These are phyloP conservation scores for Arxiozyma telluris DNA, from an alignment of 1,139 yeast genomes.

Conservation along the genomic window DNA sequence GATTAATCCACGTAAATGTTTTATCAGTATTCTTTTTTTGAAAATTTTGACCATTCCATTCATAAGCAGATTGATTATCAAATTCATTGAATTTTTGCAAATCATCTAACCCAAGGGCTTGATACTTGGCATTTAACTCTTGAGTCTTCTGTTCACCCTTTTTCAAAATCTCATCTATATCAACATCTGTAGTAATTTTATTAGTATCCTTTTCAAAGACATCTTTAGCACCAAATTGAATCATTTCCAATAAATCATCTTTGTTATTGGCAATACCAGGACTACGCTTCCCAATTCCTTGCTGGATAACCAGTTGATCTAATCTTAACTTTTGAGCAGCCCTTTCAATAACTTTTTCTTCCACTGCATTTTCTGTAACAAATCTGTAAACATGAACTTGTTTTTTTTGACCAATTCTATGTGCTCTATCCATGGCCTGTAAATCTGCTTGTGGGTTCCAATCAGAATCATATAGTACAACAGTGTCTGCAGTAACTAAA, in stretches of 20 bases:
- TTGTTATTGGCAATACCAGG: conserved; percentile 43
- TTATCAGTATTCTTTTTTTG: conserved; percentile 53
- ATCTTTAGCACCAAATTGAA: conserved; percentile 69
- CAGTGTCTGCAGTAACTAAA: conserved; percentile 68
- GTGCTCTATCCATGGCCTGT: conserved; percentile 86
- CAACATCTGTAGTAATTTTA: conserved; percentile 35
- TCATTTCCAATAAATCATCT: conserved; percentile 69
- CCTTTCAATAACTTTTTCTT: conserved; percentile 70
- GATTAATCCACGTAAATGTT: conserved; percentile 69
- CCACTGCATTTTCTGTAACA: conserved; percentile 72
- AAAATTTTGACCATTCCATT: conserved; percentile 95
- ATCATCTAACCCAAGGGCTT: conserved; percentile 63
- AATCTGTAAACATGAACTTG: conserved; percentile 72
- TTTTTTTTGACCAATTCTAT: conserved; percentile 76
- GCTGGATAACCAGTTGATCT: conserved; percentile 76
- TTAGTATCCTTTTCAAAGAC: conserved; percentile 37
- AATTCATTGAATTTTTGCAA: conserved; percentile 50
- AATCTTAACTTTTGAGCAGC: conserved; percentile 71
- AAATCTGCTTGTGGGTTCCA: conserved; percentile 87
- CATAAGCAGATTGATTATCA: conserved; percentile 81
- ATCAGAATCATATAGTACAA: conserved; percentile 65
- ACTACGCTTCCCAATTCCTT: conserved; percentile 40
- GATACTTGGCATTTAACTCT: conserved; percentile 54
- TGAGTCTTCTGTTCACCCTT: conserved; percentile 57
- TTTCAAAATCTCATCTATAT: conserved; percentile 51